These are phyloP conservation scores for Hymenoscyphus linearis DNA, from an alignment of 2,329 filamentous ascomycete species.

Conservation along the genomic window DNA sequence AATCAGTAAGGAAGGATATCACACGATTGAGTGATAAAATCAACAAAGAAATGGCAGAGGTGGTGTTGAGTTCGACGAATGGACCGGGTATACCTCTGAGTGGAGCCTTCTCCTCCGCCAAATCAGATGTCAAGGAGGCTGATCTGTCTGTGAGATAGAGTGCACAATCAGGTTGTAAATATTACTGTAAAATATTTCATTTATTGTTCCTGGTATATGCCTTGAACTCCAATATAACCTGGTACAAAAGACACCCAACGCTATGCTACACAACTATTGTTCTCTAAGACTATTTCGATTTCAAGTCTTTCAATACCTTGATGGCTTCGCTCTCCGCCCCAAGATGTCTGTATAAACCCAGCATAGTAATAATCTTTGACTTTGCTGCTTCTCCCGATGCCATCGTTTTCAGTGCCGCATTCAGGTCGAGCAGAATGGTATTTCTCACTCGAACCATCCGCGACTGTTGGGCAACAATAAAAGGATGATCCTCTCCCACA, in stretches of 20 bases:
- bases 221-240: constrained; percentile 35
- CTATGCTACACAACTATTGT: constrained; percentile 36
- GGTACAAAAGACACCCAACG: constrained; percentile 32
- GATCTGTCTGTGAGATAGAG: constrained; percentile 45
- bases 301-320: constrained; percentile 38
- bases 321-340: constrained; percentile 55
- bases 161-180: constrained; percentile 28
- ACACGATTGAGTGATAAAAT: constrained; percentile 56
- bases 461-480: constrained; percentile 51
- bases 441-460: constrained; percentile 53
- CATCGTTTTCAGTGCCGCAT: constrained; percentile 55
- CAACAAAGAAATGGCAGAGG: constrained; percentile 67
- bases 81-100: constrained; percentile 82
- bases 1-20: constrained; percentile 73
- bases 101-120: constrained; percentile 65
- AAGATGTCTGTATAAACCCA: constrained; percentile 56
- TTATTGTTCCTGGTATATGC: constrained; percentile 24
- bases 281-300: constrained; percentile 15
- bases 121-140: constrained; percentile 49
- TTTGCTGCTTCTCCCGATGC: constrained; percentile 36
- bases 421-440: constrained; percentile 60
- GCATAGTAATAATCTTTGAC: constrained; percentile 46
- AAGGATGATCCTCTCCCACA: constrained; percentile 55
- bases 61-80: constrained; percentile 81
- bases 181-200: constrained; percentile 36